Conservation (phyloP, 2,329 filamentous ascomycete species). For the Claviceps fusiformis region DNA sequence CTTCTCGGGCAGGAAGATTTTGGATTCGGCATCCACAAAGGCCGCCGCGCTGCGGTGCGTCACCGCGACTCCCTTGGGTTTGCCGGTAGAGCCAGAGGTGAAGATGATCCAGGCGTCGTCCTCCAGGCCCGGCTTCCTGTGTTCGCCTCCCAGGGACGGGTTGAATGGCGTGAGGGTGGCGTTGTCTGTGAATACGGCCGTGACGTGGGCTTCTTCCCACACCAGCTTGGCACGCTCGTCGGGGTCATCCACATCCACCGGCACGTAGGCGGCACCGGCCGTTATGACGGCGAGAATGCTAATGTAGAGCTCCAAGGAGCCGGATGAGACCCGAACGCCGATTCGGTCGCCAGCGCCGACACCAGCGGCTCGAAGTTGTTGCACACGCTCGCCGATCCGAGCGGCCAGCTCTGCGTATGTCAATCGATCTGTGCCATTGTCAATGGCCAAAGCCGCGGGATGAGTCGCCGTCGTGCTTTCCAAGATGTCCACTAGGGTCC, state of each 20-base stretch:
- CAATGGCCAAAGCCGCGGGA: constrained; percentile 7
- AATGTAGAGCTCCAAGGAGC: constrained; percentile 9
- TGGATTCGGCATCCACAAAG: constrained; percentile 13
- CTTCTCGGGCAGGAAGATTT: constrained; percentile 8
- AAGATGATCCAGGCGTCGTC: constrained; percentile 14
- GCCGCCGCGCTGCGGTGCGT: constrained; percentile 12
- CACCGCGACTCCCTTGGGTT: constrained; percentile 14
- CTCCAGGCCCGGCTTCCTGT: constrained; percentile 4
- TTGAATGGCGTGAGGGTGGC: constrained; percentile 6
- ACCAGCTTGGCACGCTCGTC: constrained; percentile 11
- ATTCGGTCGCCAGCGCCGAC: constrained; percentile 9
- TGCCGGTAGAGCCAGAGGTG: constrained; percentile 12
- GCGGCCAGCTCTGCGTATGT: constrained; percentile 6
- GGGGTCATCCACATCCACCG: constrained; percentile 12
- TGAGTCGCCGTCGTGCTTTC: constrained; percentile 4
- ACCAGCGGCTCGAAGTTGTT: constrained; percentile 5
- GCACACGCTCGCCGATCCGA: constrained; percentile 2
- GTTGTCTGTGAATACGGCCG: constrained; percentile 8
- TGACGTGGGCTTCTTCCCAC: constrained; percentile 9
- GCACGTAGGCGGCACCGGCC: constrained; percentile 11
- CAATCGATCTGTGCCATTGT: constrained; percentile 7
- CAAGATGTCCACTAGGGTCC: constrained; percentile 11
- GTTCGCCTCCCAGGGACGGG: background rate
- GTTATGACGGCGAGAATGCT: constrained; percentile 10
- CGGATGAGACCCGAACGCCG: constrained; percentile 10